A percentile compares a stretch with the other conserved stretches of the same genome.
Evolutionary conservation across 2,329 filamentous ascomycete genomes (phyloP).

Genomic region (Colletotrichum chlorophyti): DNA sequence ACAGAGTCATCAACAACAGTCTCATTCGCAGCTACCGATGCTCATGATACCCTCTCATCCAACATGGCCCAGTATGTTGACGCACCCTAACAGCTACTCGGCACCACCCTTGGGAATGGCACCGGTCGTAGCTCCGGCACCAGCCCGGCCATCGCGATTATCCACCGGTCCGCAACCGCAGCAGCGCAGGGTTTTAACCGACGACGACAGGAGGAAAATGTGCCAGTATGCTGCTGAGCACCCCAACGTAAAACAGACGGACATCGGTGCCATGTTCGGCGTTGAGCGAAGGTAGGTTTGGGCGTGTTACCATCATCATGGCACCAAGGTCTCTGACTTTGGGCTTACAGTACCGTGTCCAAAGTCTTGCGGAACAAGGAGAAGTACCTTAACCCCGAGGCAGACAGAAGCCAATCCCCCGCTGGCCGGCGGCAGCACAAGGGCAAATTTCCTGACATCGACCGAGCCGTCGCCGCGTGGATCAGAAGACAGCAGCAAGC

Average conservation of each 20-base stretch:
- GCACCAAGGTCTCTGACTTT: conserved; percentile 35
- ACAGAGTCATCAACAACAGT: conserved; percentile 43
- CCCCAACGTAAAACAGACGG: conserved; percentile 90
- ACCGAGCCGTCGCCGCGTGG: conserved; percentile 88
- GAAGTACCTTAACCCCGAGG: conserved; percentile 80
- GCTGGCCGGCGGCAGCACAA: conserved; percentile 74
- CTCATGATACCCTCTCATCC: conserved; percentile 73
- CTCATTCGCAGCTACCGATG: conserved; percentile 65
- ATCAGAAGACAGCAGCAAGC: conserved; percentile 80
- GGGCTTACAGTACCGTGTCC: conserved; percentile 82
- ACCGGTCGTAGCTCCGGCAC: conserved; percentile 56
- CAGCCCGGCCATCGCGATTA: conserved; percentile 56
- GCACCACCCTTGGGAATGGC: conserved; percentile 66
- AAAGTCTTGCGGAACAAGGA: conserved; percentile 96
- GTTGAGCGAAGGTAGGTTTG: conserved; percentile 89
- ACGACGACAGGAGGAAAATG: conserved; percentile 90
- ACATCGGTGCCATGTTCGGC: conserved; percentile 94
- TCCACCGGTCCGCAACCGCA: conserved; percentile 61
- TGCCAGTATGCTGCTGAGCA: conserved; percentile 92
- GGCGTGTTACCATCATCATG: background rate
- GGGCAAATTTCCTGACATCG: conserved; percentile 87
- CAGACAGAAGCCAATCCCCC: conserved; percentile 80
- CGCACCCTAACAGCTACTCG: conserved; percentile 71
- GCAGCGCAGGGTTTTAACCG: conserved; percentile 86
- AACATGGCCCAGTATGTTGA: conserved; percentile 83